phyloP scores from a whole-genome alignment of 768 basidiomycete genomes.

The Roridomyces roridus region DNA sequence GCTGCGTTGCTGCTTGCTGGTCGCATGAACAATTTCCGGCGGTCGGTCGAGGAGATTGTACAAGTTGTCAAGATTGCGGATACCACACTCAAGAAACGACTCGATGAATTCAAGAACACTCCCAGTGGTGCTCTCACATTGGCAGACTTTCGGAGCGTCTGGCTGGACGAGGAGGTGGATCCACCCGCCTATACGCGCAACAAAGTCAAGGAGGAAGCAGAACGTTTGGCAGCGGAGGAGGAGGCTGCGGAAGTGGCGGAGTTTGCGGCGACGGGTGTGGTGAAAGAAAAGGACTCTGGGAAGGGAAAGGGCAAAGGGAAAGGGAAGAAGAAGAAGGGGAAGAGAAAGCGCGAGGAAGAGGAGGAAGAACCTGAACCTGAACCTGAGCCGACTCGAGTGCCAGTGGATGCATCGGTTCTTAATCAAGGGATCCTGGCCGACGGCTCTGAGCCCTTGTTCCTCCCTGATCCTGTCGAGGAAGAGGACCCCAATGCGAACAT shows the following conservation, averaged over 20 bases:
- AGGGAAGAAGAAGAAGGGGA: conserved; percentile 40
- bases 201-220: conserved; percentile 70
- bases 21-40: conserved; percentile 96
- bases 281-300: conserved; percentile 30
- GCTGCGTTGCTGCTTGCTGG: conserved; percentile 94
- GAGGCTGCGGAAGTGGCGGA: conserved; percentile 34
- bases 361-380: conserved; percentile 26
- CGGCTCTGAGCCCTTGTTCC: conserved; percentile 51
- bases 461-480: conserved; percentile 49
- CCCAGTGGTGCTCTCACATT: conserved; percentile 86
- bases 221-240: conserved; percentile 47
- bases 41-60: conserved; percentile 93
- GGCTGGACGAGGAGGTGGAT: conserved; percentile 91
- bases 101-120: conserved; percentile 94
- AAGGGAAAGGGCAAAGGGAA: conserved; percentile 34
- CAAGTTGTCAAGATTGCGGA: conserved; percentile 99
- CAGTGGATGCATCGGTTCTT: conserved; percentile 64
- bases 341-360: conserved; percentile 39
- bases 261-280: conserved; percentile 31
- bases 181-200: conserved; percentile 89
- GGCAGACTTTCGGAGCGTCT: conserved; percentile 87
- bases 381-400: conserved; percentile 31
- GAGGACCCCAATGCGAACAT: conserved; percentile 53
- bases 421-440: conserved; percentile 73
- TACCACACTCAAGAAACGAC: conserved; percentile 87